phyloP scores from a whole-genome alignment of 2,329 filamentous ascomycete species.

The Arthrobotrys iridis region DNA sequence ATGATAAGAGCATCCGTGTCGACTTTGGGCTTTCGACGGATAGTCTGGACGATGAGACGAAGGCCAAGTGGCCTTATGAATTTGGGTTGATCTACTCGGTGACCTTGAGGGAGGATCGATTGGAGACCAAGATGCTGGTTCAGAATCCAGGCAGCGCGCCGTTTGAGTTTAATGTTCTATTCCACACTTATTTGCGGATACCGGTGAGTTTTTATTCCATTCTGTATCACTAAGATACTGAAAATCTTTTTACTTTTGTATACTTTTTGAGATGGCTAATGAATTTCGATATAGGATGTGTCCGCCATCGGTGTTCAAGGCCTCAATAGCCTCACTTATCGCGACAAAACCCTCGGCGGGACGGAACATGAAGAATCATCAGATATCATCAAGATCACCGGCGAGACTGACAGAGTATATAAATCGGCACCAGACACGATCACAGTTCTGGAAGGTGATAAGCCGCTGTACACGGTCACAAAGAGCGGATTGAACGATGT shows the following conservation, averaged over 20 bases:
- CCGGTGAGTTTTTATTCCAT: constrained; percentile 68
- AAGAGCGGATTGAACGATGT: constrained; percentile 87
- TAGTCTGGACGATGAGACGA: constrained; percentile 74
- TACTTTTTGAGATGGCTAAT: constrained; percentile 41
- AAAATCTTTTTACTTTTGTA: neutral
- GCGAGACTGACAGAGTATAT: constrained; percentile 91
- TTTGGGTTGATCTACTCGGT: constrained; percentile 95
- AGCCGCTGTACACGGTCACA: constrained; percentile 75
- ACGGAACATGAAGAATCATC: constrained; percentile 73
- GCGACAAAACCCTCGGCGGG: constrained; percentile 81
- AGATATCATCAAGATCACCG: constrained; percentile 73
- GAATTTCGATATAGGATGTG: constrained; percentile 74
- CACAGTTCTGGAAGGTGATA: constrained; percentile 70
- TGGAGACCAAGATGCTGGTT: constrained; percentile 85
- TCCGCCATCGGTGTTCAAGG: constrained; percentile 76
- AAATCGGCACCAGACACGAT: constrained; percentile 71
- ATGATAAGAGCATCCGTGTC: constrained; percentile 76
- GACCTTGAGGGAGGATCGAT: constrained; percentile 76
- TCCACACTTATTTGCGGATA: constrained; percentile 89
- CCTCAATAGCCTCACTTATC: constrained; percentile 78
- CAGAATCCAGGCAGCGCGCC: constrained; percentile 79
- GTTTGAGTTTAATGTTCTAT: constrained; percentile 89
- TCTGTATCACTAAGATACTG: neutral
- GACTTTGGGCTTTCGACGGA: constrained; percentile 88
- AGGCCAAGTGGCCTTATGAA: constrained; percentile 81